Percentiles rank a stretch among this genome's conserved stretches.
Conservation (phyloP, 768 basidiomycete species). For the Mycena venus region DNA sequence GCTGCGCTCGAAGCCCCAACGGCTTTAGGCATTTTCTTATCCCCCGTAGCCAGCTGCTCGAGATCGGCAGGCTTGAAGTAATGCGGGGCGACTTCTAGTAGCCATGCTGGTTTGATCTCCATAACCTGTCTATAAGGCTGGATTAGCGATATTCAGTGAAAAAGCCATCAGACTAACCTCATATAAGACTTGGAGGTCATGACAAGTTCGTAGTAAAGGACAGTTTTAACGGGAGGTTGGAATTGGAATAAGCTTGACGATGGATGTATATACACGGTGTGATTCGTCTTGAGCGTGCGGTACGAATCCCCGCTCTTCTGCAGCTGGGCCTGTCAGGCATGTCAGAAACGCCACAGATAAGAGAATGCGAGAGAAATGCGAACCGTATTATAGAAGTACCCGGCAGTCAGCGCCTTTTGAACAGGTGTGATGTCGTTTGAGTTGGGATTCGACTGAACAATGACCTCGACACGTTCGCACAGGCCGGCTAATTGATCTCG, state of each 20-base stretch:
- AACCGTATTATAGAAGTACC: conserved; percentile 96
- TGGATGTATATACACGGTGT: conserved; percentile 97
- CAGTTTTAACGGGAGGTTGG: conserved; percentile 91
- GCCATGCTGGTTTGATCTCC: conserved; percentile 97
- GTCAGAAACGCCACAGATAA: conserved; percentile 2
- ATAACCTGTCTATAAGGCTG: conserved; percentile 80
- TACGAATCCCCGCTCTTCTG: conserved; percentile 98
- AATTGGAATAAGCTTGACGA: conserved; percentile 95
- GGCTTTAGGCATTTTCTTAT: conserved; percentile 97
- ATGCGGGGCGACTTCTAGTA: conserved; percentile 96
- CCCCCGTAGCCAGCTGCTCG: conserved; percentile 83
- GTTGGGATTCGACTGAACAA: conserved; percentile 90
- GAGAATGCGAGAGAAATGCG: conserved; percentile 39
- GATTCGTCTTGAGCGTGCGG: conserved; percentile 94
- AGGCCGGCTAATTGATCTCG: conserved; percentile 94
- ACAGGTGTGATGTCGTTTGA: conserved; percentile 92
- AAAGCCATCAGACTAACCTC: conserved; percentile 59
- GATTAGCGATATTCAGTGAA: conserved; percentile 1
- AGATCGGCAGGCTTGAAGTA: conserved; percentile 92
- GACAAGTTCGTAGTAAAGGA: conserved; percentile 97
- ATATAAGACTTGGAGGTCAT: conserved; percentile 98
- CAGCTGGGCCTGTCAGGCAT: conserved; percentile 75
- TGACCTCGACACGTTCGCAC: conserved; percentile 97
- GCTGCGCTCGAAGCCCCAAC: conserved; percentile 52
- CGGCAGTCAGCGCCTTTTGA: conserved; percentile 95